Conservation (phyloP, 2,329 filamentous ascomycete species). For the Thielaviopsis populi region DNA sequence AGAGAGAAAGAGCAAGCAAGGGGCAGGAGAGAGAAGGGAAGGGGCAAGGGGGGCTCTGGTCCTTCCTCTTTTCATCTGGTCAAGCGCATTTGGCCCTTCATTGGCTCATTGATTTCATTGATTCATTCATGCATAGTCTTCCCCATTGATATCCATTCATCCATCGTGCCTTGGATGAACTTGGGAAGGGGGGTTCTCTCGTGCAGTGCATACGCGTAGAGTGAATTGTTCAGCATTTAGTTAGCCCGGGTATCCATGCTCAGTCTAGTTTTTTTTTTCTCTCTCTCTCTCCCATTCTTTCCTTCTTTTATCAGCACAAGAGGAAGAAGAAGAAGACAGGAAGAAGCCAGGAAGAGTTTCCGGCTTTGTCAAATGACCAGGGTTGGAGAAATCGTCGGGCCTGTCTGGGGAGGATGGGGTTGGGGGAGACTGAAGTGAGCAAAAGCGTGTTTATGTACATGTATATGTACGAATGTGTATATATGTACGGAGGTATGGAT, state of each 20-base stretch:
- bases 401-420: no score
- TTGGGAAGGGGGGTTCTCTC: no score
- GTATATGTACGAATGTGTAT: not conserved
- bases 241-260: not conserved
- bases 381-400: not conserved
- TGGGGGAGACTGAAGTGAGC: not conserved
- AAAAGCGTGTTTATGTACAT: not conserved
- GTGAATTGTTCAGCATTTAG: not conserved
- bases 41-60: not conserved
- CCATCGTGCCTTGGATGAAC: not conserved
- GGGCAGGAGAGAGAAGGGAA: not conserved
- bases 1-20: not conserved
- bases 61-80: constrained; percentile 1
- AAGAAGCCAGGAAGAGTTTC: not conserved
- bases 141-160: not conserved
- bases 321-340: not conserved
- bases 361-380: not conserved
- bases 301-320: not conserved
- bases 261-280: no score
- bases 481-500: not conserved
- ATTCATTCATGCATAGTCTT: not conserved
- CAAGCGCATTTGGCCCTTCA: not conserved
- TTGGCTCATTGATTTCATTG: not conserved
- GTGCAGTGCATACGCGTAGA: not conserved
- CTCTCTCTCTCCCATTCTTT: not conserved